These are phyloP conservation scores for Rubus idaeus DNA, from an alignment of 306 rosid species.

Conservation along the genomic window DNA sequence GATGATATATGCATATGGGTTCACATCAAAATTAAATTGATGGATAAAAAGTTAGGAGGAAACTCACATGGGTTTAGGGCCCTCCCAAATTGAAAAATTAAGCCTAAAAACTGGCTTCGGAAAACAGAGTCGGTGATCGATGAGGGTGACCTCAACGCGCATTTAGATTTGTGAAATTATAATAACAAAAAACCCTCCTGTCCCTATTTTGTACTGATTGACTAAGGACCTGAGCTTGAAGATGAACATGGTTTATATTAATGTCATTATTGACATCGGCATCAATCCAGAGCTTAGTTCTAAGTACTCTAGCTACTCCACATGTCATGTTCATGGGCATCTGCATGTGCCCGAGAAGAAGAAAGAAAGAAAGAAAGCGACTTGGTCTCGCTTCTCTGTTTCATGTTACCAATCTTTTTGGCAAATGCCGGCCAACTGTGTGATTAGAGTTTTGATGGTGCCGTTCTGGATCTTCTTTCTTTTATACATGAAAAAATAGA, in stretches of 20 bases:
- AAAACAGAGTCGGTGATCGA: background rate
- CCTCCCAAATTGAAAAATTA: background rate
- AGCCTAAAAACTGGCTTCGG: background rate
- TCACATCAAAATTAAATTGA: background rate
- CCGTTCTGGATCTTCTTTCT: background rate
- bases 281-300: background rate
- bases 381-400: background rate
- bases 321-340: background rate
- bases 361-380: background rate
- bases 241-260: background rate
- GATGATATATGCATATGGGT: background rate
- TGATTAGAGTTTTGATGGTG: background rate
- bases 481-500: no score
- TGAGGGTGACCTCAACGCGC: conserved; percentile 2
- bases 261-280: background rate
- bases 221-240: background rate
- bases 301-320: background rate
- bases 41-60: background rate
- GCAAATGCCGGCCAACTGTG: background rate
- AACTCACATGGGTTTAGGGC: conserved; percentile 7
- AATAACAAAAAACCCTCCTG: background rate
- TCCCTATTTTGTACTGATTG: background rate
- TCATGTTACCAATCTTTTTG: background rate
- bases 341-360: background rate
- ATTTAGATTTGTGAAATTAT: background rate